These are phyloP conservation scores for Aureobasidium sp. DNA, from an alignment of 2,329 filamentous ascomycete genomes.

Conservation along the genomic window DNA sequence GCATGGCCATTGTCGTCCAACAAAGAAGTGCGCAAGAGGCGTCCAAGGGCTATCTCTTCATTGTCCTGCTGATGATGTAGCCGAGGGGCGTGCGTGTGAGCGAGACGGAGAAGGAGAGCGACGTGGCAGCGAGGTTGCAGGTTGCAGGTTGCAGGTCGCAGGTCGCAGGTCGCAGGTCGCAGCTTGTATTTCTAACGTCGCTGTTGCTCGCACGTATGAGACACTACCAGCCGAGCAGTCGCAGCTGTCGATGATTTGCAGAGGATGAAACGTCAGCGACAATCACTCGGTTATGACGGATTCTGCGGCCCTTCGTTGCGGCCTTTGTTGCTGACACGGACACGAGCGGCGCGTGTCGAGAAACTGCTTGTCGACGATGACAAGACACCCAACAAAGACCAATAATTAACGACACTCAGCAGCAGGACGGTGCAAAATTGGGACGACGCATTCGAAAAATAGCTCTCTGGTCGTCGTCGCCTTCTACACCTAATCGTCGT, in stretches of 20 bases:
- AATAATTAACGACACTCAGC: background rate
- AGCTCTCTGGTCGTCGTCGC: constrained; percentile 10
- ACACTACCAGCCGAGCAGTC: constrained; percentile 13
- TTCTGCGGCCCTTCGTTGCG: background rate
- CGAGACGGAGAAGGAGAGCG: no score
- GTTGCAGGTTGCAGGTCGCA: no score
- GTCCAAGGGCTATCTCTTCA: constrained; percentile 9
- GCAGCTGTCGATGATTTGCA: constrained; percentile 10
- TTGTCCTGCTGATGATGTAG: background rate
- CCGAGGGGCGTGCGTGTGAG: background rate
- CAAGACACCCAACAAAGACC: background rate
- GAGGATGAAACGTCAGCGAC: constrained; percentile 15
- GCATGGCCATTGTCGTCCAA: constrained; percentile 58
- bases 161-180: no score
- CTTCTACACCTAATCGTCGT: constrained; percentile 5
- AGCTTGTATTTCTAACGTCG: background rate
- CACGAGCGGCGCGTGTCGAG: background rate
- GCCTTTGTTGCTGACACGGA: background rate
- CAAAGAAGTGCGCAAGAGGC: constrained; percentile 13
- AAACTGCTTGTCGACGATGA: background rate
- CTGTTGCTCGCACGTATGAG: background rate
- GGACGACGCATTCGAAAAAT: background rate
- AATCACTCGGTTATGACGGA: constrained; percentile 14
- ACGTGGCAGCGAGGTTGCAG: constrained; percentile 3
- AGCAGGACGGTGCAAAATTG: background rate